These are phyloP conservation scores for Syzygium malaccense DNA, from an alignment of 441 rosid species.

Conservation along the genomic window DNA sequence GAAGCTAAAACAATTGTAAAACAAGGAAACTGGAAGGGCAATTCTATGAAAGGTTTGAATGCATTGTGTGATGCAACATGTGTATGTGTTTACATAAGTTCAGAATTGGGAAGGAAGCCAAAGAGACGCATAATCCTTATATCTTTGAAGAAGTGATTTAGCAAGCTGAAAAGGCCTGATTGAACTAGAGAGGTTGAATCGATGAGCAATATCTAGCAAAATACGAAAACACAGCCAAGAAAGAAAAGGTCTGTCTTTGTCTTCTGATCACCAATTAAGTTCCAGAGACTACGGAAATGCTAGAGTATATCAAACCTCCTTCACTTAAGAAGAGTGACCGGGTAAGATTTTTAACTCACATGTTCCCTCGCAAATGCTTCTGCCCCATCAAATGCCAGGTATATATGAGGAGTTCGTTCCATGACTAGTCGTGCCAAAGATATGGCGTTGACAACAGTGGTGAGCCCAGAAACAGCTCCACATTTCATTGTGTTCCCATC, in stretches of 20 bases:
- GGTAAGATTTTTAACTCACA: slow-evolving; percentile 25
- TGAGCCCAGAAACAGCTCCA: slow-evolving; percentile 89
- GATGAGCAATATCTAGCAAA: not conserved
- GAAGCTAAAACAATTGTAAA: not conserved
- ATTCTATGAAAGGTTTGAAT: not conserved
- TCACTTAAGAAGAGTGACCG: not conserved
- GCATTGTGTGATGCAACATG: not conserved
- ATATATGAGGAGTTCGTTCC: slow-evolving; percentile 90
- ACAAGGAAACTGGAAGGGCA: not conserved
- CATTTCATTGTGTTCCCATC: slow-evolving; percentile 76
- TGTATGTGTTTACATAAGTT: not conserved
- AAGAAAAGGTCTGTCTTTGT: not conserved
- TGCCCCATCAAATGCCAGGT: slow-evolving; percentile 76
- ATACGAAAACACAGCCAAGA: not conserved
- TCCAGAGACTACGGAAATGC: not conserved
- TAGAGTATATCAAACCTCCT: not conserved
- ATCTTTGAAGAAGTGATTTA: not conserved
- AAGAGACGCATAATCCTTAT: not conserved
- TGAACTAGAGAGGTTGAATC: not conserved
- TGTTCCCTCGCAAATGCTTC: slow-evolving; percentile 91
- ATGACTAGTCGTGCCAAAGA: slow-evolving; percentile 80
- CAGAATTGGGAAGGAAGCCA: not conserved
- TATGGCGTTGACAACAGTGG: slow-evolving; percentile 74
- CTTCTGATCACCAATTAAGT: not conserved
- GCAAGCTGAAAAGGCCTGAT: not conserved